Evolutionary conservation across 2,329 filamentous ascomycete species (phyloP), one percentile per base, ranked within the genome.

Genomic region (Lojkania enalia): DNA sequence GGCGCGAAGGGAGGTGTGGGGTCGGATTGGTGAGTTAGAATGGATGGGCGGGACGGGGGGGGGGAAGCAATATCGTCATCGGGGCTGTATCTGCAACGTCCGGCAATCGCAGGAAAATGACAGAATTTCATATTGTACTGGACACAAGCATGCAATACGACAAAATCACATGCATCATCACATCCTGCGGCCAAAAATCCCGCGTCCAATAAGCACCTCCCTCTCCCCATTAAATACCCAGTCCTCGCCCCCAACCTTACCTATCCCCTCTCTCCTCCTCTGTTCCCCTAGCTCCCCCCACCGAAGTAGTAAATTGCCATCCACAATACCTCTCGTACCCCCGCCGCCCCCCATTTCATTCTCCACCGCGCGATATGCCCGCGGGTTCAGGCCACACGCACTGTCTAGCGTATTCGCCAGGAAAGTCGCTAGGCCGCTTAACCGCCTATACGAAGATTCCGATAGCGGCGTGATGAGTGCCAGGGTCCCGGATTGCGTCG

Each of bases 371-470:
- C 94, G 80, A 71, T 92, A 88, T 0, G 85, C 88, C 43, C 87
- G 84, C 2, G 90, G 87, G 69, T 97, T 97, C 38, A 96, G 76
- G 0, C 88, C 90, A 5, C 85, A 88, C 3, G 87, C 74, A 51
- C 90, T 85, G 32, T 88, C 84, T 5, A 96, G 79, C 0, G 85
- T 84, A 23, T 84, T 88, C 6, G 85, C 78, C 1, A 99, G 77
- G 64, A 95, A 90, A 3, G 85, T 87, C 35, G 91, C 82, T 3
- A 99, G 77, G 1, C 88, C 89, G 3, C 85, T 85, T 3, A 99
- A 79, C 0, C 91, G 86, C 1, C 94, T 86, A 71, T 97, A 97
- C 9, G 85, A 78, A 4, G 85, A 77, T 69, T 97, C 92, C 0
- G 84, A 76, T 1, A 97, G 76, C 0, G 92, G 84, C 0, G 87